Evolutionary conservation across 805 yeast genomes (phyloP).

Genomic region (Hanseniaspora guilliermondii): DNA sequence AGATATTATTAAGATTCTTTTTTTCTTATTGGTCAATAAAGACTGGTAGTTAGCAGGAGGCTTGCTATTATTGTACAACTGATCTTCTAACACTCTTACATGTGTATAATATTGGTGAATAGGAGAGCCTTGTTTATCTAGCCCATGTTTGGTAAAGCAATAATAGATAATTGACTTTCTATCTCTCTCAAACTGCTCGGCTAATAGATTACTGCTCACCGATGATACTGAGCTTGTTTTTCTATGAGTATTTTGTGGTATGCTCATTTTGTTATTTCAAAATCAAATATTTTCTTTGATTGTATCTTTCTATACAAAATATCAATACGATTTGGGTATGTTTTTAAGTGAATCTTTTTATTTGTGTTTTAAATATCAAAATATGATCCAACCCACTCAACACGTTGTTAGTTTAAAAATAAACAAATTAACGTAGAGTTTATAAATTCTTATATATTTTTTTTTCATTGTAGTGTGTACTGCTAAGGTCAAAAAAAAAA

Average conservation of each 20-base stretch:
- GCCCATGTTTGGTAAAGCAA: conserved; percentile 37
- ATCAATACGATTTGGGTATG: too few species aligned
- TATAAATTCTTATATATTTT: too few species aligned
- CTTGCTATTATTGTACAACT: conserved; percentile 51
- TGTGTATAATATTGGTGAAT: conserved; percentile 62
- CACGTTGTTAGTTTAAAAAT: too few species aligned
- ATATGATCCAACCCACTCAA: too few species aligned
- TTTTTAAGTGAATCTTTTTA: too few species aligned
- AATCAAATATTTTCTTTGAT: conserved; percentile 11
- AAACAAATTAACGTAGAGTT: too few species aligned
- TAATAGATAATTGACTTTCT: conserved; percentile 35
- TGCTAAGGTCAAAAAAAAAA: too few species aligned
- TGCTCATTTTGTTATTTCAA: background rate
- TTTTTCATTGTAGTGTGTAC: too few species aligned
- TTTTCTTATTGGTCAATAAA: conserved; percentile 40
- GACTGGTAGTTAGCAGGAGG: conserved; percentile 45
- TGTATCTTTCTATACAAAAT: background rate
- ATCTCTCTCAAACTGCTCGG: conserved; percentile 48
- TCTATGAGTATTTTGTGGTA: conserved; percentile 18
- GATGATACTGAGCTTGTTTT: conserved; percentile 28
- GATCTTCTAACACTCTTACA: conserved; percentile 60
- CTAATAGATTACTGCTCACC: conserved; percentile 30
- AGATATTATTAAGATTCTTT: conserved; percentile 39
- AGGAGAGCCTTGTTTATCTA: conserved; percentile 30
- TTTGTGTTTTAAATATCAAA: too few species aligned